Conservation (phyloP, 805 yeast species). For the Candida boleticola region DNA sequence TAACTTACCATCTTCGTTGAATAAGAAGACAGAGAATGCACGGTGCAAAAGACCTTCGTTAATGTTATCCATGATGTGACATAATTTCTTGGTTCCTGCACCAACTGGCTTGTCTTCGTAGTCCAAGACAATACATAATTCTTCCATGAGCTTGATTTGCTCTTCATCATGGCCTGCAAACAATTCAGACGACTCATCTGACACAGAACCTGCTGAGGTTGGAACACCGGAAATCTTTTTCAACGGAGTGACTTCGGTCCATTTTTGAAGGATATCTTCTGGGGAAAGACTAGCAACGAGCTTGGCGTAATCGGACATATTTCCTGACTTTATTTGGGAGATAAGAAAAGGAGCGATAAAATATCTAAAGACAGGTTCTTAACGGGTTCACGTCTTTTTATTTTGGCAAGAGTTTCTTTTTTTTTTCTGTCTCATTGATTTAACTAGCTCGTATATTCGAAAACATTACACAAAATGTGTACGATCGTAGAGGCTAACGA, state of each 20-base stretch:
- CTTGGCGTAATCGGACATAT: constrained; percentile 36
- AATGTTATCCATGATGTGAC: constrained; percentile 87
- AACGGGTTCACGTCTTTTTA: neutral
- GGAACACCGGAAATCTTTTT: constrained; percentile 58
- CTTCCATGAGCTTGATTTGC: constrained; percentile 94
- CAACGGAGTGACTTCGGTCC: constrained; percentile 70
- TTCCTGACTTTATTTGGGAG: neutral
- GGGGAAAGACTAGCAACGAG: constrained; percentile 53
- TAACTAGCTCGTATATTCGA: too few relatives aligned
- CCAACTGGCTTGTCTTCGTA: constrained; percentile 86
- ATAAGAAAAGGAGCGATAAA: neutral
- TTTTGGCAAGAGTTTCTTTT: neutral
- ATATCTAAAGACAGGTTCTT: neutral
- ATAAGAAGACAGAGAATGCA: constrained; percentile 93
- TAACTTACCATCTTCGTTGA: constrained; percentile 72
- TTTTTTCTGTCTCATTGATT: neutral
- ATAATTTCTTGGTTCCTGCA: constrained; percentile 88
- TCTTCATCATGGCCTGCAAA: constrained; percentile 89
- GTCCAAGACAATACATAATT: constrained; percentile 90
- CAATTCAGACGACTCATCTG: constrained; percentile 30
- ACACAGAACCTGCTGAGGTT: constrained; percentile 38
- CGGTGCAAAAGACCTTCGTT: constrained; percentile 85
- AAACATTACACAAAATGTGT: too few relatives aligned
- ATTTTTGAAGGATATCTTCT: constrained; percentile 51
- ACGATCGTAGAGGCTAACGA: too few relatives aligned